Evolutionary conservation across 805 yeast genomes (phyloP).

Genomic region (Tetrapisispora pingtungensis): DNA sequence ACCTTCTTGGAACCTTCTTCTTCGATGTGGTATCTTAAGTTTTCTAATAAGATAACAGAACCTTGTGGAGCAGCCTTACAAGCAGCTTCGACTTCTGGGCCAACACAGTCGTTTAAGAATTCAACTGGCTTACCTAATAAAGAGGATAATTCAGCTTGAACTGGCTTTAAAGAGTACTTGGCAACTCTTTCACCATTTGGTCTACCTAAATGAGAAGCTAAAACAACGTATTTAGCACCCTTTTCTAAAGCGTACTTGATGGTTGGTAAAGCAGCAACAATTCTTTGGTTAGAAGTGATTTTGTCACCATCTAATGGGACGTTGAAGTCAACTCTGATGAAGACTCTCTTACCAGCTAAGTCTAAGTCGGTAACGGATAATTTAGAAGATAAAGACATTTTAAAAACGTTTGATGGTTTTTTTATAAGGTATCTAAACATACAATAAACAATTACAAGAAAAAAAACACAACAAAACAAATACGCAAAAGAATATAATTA

Average conservation of each 20-base stretch:
- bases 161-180: slow-evolving; percentile 89
- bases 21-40: slow-evolving; percentile 97
- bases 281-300: slow-evolving; percentile 99
- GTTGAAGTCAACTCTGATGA: slow-evolving; percentile 96
- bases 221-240: slow-evolving; percentile 80
- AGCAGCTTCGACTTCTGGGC: slow-evolving; percentile 75
- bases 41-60: slow-evolving; percentile 82
- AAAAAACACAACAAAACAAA: not conserved
- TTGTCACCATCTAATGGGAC: slow-evolving; percentile 91
- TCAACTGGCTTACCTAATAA: slow-evolving; percentile 65
- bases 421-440: not conserved
- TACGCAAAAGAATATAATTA: not conserved
- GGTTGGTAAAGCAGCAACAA: slow-evolving; percentile 98
- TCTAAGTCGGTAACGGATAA: slow-evolving; percentile 86
- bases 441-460: no score
- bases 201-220: slow-evolving; percentile 98
- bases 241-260: slow-evolving; percentile 89
- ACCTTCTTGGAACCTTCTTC: slow-evolving; percentile 91
- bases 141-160: slow-evolving; percentile 76
- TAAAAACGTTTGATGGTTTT: slow-evolving; percentile 4
- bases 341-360: slow-evolving; percentile 86
- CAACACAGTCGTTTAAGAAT: slow-evolving; percentile 88
- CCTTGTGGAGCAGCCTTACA: slow-evolving; percentile 69
- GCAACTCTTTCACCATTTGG: slow-evolving; percentile 88
- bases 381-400: slow-evolving; percentile 89